Evolutionary conservation across 306 rosid genomes (phyloP).

Genomic region (Sphenostylis stenocarpa): DNA sequence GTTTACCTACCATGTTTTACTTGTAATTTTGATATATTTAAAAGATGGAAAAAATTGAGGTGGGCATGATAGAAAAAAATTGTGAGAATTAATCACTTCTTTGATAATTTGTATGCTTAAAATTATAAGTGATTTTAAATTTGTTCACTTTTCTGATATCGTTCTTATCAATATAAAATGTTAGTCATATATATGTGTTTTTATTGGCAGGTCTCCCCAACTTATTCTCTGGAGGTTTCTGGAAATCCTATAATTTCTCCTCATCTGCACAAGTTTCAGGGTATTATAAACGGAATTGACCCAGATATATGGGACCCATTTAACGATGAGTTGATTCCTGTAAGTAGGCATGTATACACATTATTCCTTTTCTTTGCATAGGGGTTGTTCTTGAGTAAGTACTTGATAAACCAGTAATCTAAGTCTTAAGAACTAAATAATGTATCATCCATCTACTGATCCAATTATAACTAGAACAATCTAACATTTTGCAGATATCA

Average conservation of each 20-base stretch:
- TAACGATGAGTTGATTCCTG: slow-evolving; percentile 70
- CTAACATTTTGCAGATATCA: slow-evolving; percentile 47
- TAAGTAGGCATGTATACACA: slow-evolving; percentile 42
- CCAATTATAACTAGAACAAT: slow-evolving; percentile 20
- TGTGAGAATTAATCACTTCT: background rate
- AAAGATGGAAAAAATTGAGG: background rate
- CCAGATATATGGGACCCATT: slow-evolving; percentile 84
- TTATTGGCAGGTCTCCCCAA: slow-evolving; percentile 61
- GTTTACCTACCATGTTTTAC: too few species aligned
- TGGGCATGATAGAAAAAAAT: background rate
- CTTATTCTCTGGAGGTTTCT: slow-evolving; percentile 67
- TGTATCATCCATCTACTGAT: background rate
- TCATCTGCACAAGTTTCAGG: slow-evolving; percentile 73
- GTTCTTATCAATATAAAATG: too few species aligned
- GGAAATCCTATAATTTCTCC: slow-evolving; percentile 62
- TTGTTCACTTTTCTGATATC: too few species aligned
- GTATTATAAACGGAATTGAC: slow-evolving; percentile 86
- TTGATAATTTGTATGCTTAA: too few species aligned
- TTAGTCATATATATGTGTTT: too few species aligned
- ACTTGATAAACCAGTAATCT: background rate
- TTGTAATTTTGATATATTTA: too few species aligned
- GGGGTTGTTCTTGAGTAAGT: background rate
- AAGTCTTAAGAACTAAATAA: background rate
- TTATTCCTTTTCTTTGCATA: background rate
- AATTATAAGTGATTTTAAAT: too few species aligned